Base-by-base conservation (phyloP, 208 protist genomes). In the Wallacemonas rigidus region DNA sequence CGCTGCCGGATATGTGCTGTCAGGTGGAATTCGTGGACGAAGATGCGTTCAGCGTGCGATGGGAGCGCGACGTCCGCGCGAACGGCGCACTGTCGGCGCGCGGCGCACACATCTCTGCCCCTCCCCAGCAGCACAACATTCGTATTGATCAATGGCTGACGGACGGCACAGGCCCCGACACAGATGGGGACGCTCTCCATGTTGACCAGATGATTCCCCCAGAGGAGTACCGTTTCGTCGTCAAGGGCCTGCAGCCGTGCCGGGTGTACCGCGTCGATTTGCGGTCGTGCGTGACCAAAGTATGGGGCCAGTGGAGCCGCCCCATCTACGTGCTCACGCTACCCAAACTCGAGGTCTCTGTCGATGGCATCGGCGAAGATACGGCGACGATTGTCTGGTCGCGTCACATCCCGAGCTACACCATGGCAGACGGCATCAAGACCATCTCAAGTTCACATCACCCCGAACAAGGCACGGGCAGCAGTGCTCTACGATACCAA, bases 271-370 rank as follows among this genome's bases (percentile, higher is more conserved):
- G 82, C 41, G 85, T 96, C 2, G 77, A 88, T 57, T 85, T 96
- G 44, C 90, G 94, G 8, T 90, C 81, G 69, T 91, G 90, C 76
- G 85, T 92, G 11, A 86, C 94, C 67, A 86, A 89, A 72, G 77
- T 83, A 41, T 96, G 94, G 92, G 90, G 93, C n/a, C 86, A 76
- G 44, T 98, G 94, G 92, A 95, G 88, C 68, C 67, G 74, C 48
- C 77, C 79, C 14, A 70, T 93, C 39, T 89, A 92, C 79, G 67
- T 95, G 4, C 79, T 95, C 65, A 98, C 94, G 45, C 70, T 93
- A 41, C 85, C 90, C 9, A 88, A 90, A 72, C 80, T 98, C 58
- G 75, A 89, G 62, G 68, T 96, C 6, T 68, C 71, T 53, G 76
- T 94, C 36, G 75, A 14, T 43, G 72, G 72, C 56, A 95, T 98